Percentiles rank a stretch among this genome's conserved stretches.
These are phyloP conservation scores for Crithidia fasciculata DNA, from an alignment of 208 protist species.

Conservation along the genomic window DNA sequence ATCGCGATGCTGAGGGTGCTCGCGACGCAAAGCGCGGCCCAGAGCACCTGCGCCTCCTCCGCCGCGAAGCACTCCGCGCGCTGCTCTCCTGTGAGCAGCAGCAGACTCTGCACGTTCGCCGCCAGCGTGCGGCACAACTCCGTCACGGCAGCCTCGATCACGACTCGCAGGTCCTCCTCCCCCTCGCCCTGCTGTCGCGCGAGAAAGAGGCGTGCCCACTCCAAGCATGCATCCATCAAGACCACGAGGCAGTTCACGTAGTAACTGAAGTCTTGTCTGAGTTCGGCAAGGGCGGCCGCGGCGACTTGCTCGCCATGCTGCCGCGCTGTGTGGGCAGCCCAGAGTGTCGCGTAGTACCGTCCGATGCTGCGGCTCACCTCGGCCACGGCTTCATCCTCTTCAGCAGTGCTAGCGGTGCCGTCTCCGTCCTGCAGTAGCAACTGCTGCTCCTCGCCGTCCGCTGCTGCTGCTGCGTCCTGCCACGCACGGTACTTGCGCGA, in stretches of 20 bases:
- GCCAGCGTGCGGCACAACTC: conserved; percentile 44
- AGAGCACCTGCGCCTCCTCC: conserved; percentile 53
- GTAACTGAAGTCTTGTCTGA: conserved; percentile 28
- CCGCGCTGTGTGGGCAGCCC: conserved; percentile 17
- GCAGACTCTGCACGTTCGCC: conserved; percentile 36
- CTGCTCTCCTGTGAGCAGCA: conserved; percentile 27
- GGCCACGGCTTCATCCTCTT: not conserved
- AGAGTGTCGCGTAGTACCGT: conserved; percentile 26
- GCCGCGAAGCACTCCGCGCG: conserved; percentile 25
- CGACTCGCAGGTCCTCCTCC: conserved; percentile 60
- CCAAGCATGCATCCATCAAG: conserved; percentile 45
- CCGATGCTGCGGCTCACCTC: conserved; percentile 13
- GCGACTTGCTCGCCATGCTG: not conserved
- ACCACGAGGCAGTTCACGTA: conserved; percentile 42
- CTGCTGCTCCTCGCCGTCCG: not conserved
- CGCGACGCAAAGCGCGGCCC: conserved; percentile 51
- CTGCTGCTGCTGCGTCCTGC: not conserved
- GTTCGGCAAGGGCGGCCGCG: not conserved
- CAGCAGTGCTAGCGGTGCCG: not conserved
- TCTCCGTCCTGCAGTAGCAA: not conserved
- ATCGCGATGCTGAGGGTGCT: conserved; percentile 42
- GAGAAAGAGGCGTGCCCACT: conserved; percentile 41
- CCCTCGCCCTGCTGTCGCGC: conserved; percentile 48
- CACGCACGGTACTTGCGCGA: conserved; percentile 35
- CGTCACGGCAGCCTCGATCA: conserved; percentile 37